A percentile compares a stretch with the other conserved stretches of the same genome.
Evolutionary conservation across 75 land plant species (phyloP).

Genomic region (Chamaecyparis obtusa): DNA sequence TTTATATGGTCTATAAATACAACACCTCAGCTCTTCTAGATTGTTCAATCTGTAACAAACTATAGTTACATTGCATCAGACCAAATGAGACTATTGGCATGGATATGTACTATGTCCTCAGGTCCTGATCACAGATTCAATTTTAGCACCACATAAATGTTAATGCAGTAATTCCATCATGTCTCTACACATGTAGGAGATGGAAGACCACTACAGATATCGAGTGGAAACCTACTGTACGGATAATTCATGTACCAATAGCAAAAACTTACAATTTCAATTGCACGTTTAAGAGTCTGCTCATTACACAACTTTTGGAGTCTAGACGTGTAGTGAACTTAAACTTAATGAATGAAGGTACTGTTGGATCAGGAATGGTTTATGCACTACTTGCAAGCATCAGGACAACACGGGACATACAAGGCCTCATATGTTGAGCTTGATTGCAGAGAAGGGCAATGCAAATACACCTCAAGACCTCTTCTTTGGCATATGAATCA

Average conservation of each 20-base stretch:
- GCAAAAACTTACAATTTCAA: neutral
- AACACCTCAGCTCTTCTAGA: neutral
- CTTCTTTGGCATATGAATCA: no score
- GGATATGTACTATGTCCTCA: neutral
- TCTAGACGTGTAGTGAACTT: neutral
- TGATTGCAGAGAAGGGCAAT: no score
- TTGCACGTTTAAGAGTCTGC: neutral
- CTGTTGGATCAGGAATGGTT: neutral
- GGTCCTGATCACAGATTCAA: neutral
- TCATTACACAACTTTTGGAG: neutral
- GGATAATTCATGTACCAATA: no score
- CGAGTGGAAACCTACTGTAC: no score
- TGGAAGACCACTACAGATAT: neutral
- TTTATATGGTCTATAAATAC: neutral
- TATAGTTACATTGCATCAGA: neutral
- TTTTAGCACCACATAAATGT: neutral
- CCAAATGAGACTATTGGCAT: neutral
- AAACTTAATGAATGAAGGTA: neutral
- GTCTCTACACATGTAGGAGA: neutral
- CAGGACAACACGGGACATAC: neutral
- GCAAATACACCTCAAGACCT: no score
- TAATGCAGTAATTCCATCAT: neutral
- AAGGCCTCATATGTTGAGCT: no score
- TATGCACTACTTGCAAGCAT: neutral
- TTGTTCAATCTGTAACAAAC: neutral